phyloP scores from a whole-genome alignment of 768 basidiomycete genomes.

The Mycena haematopus region DNA sequence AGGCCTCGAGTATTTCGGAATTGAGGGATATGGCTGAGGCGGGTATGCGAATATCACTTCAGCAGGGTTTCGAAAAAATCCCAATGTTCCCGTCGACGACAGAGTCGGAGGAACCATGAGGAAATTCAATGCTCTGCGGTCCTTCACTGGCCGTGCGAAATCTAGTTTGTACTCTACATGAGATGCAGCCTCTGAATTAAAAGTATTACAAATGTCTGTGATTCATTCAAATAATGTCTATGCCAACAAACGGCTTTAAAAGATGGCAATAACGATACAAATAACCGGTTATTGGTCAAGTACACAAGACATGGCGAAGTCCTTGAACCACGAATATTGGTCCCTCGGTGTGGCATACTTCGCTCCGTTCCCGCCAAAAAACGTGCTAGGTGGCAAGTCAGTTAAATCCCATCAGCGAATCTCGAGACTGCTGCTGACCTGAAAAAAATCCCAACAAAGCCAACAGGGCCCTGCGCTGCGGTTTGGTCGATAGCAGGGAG shows the following conservation, averaged over 20 bases:
- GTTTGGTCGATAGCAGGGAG: slow-evolving; percentile 24
- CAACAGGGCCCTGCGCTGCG: slow-evolving; percentile 37
- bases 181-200: not conserved
- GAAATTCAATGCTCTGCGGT: no score
- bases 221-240: not conserved
- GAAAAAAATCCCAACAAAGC: slow-evolving; percentile 72
- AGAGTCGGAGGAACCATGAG: no score
- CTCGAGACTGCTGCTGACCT: slow-evolving; percentile 50
- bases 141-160: no score
- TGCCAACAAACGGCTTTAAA: not conserved
- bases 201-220: not conserved
- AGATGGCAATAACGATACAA: not conserved
- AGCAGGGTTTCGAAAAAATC: slow-evolving; percentile 5
- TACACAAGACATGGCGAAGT: slow-evolving; percentile 54
- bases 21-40: slow-evolving; percentile 6
- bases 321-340: slow-evolving; percentile 81
- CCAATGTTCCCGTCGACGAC: not conserved
- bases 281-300: slow-evolving; percentile 35
- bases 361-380: slow-evolving; percentile 78
- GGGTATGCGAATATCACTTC: slow-evolving; percentile 19
- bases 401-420: no score
- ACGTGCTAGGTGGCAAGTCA: slow-evolving; percentile 57
- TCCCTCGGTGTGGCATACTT: slow-evolving; percentile 74
- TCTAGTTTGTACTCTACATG: no score
- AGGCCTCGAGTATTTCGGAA: not conserved